Base-by-base conservation (phyloP, 2,329 filamentous ascomycete species). In the Fusarium continuum region DNA sequence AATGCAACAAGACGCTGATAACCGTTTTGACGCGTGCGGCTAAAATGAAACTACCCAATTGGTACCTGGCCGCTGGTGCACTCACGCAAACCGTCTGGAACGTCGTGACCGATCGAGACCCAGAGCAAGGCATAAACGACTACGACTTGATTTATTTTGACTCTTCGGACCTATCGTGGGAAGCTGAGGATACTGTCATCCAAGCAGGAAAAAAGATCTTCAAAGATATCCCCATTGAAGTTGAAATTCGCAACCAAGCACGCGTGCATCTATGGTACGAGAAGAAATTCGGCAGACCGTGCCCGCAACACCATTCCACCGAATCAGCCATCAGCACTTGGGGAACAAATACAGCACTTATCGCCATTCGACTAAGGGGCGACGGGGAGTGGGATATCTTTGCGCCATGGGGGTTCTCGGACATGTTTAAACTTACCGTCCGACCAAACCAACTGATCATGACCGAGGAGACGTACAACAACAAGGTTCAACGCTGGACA, bases 1-100 rank as follows among this genome's bases (percentile, higher is more conserved):
- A 64, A 17, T 52, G 63, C 5, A 76, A 76, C 55, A 46, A 49
- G 7, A 75, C 73, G 3, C 70, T 76, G 2, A 26, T 71, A 39
- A 46, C 48, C 4, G 71, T 76, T 6, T 56, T 76, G 8, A 39
- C 60, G 10, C 71, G 71, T 8, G 69, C 71, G 3, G 51, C 56
- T 2, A 55, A 61, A 2, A 68, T 76, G 19, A 40, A 67, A 14
- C 60, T 76, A 8, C 73, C 74, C 1, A 72, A 74, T 44, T 76
- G 74, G 74, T 76, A 76, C 35, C 70, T 76, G n/a, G 75, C 75
- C 2, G 75, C 71, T 2, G 75, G 75, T 23, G 67, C 74, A 17
- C 53, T 77, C 35, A 76, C 76, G 2, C 76, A 78, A 25, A 77
- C 76, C 0, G 73, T 77, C n/a, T 77, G 76, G 76, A 78, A 78